phyloP scores from a whole-genome alignment of 129 eudicot genomes.

The Centella asiatica region DNA sequence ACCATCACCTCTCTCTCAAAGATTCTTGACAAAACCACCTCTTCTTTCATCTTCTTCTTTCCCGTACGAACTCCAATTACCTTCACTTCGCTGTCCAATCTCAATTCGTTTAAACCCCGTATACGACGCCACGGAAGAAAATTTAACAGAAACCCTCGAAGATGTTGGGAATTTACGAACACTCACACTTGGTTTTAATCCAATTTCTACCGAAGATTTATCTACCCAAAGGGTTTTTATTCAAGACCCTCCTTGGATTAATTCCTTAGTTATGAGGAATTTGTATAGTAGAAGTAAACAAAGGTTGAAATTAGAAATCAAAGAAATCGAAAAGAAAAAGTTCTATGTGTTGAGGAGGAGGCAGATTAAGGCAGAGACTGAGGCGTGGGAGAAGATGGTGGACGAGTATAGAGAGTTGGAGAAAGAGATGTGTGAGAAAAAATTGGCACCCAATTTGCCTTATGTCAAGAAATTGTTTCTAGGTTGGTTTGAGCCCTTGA shows the following conservation, averaged over 20 bases:
- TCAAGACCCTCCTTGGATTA: slow-evolving; percentile 85
- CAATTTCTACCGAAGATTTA: slow-evolving; percentile 16
- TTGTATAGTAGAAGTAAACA: slow-evolving; percentile 18
- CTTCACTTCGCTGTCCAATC: slow-evolving; percentile 35
- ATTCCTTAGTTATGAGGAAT: slow-evolving; percentile 44
- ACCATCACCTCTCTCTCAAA: slow-evolving; percentile 32
- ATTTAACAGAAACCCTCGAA: slow-evolving; percentile 38
- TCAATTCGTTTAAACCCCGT: slow-evolving; percentile 39
- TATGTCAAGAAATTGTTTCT: slow-evolving; percentile 67
- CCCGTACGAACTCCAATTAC: slow-evolving; percentile 59
- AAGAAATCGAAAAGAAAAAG: slow-evolving; percentile 61
- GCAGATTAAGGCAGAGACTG: slow-evolving; percentile 78
- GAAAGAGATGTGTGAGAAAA: slow-evolving; percentile 86
- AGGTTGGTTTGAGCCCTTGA: slow-evolving; percentile 96
- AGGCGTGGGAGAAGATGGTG: slow-evolving; percentile 89
- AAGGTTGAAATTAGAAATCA: slow-evolving; percentile 25
- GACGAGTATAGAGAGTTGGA: slow-evolving; percentile 76
- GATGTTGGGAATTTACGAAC: slow-evolving; percentile 37
- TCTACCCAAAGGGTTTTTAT: slow-evolving; percentile 37
- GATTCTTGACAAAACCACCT: slow-evolving; percentile 35
- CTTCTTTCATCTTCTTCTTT: slow-evolving; percentile 36
- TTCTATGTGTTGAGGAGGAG: slow-evolving; percentile 59
- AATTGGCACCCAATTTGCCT: slow-evolving; percentile 86
- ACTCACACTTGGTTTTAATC: slow-evolving; percentile 38
- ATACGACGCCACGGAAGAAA: slow-evolving; percentile 48